Base-by-base conservation (phyloP, 1,284 basidiomycete genomes). In the Irpex rosettiformis region DNA sequence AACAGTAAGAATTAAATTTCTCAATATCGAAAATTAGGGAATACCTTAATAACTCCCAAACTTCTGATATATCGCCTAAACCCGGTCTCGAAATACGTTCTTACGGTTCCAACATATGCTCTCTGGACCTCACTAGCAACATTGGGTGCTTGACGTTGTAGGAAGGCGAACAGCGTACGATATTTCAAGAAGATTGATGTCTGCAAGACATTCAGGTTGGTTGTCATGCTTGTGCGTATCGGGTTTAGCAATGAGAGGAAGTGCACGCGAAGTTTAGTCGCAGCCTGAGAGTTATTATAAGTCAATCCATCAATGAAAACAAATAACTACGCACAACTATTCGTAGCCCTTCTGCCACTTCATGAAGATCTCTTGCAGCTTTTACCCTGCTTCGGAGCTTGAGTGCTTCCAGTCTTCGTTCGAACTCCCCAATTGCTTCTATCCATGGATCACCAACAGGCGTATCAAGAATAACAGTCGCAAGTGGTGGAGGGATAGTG, bases 61-160 rank as follows among this genome's bases (percentile, higher is more conserved):
- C 88, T 89, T 29, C 97, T 80, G 27, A 88, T 82, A 70, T 99
- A 99, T 52, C 97, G 79, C 59, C 97, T 78, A 69, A 99, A 96
- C 0, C 91, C 94, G 16, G 97, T 98, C 74, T 99, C 97, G 63
- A 95, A 98, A 71, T 98, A 99, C 18, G 93, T 83, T 21, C 95
- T 83, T 3, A 93, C 91, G 10, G 91, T 86, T 48, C 83, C 84
- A 29, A 91, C 77, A 70, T 99, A 99, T 3, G 91, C 89, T 52
- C 93, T 81, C 72, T 96, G 94, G 21, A 99, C 79, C 72, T 98
- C 96, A 61, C 84, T 84, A 1, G 96, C 95, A 25, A 96, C 90
- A 33, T 82, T 79, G 3, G 89, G 82, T 13, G 89, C 89, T 64
- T 96, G 93, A 5, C 90, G 84, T 60, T 90, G 86, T 37, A 99